Evolutionary conservation across 257 asterid species (phyloP), one percentile per base, ranked within the genome.

Genomic region (Plectranthus barbatus): DNA sequence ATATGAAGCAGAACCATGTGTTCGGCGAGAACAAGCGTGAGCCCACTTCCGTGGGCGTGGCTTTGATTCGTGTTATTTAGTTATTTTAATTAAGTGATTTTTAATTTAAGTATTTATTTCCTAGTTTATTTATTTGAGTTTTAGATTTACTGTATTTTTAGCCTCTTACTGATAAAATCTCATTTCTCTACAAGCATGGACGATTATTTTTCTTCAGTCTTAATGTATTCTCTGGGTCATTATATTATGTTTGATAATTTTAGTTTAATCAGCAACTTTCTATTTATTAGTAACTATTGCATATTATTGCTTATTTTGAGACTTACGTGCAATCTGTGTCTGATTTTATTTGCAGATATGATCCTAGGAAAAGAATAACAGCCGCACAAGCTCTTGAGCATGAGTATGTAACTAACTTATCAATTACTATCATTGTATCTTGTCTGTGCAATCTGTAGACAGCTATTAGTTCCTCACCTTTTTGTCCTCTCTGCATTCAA

Each of bases 301-400:
- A 49, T 45, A 11, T 67, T 56, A 42, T 80, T 51, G 36, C 7
- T 60, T 46, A 21, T 45, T 64, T 31, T 66, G 50, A 41, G 56
- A 56, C 67, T 56, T 54, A 49, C 63, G 23, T 52, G 60, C 59
- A 33, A 42, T 47, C 51, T 46, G 13, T 57, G 72, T 64, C 69
- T 55, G 56, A 18, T 77, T 58, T 59, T 67, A 60, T 73, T 68
- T 88, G 82, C 86, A 89, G 99, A 82, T 92, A 92, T 77, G 99
- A 92, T 78, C 99, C 99, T 34, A 77, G 70, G 20, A 92, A 89
- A 80, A 80, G 99, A 71, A 76, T 92, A 67, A 92, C 97, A 68
- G 95, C 99, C 4, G 76, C 89, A 44, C 95, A 92, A 77, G 99
- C 99, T 70, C 97, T 92, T 67, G 99, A 92, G 70, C 99, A 92